Conservation (phyloP, 2,329 filamentous ascomycete species). For the Tolypocladium cylindrosporum region DNA sequence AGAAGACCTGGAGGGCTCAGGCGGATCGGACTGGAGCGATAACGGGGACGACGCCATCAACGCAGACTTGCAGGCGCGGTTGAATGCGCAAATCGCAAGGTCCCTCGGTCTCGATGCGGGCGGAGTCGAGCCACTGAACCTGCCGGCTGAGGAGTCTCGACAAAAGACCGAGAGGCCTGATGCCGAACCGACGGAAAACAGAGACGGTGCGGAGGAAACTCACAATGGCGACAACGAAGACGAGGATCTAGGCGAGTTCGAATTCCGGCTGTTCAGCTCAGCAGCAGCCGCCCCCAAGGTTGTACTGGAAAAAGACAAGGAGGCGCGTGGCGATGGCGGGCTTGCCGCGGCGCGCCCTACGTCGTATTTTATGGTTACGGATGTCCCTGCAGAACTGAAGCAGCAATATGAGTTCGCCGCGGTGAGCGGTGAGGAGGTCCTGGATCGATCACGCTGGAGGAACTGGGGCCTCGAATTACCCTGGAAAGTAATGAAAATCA, state of each 20-base stretch:
- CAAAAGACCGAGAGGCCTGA: background rate
- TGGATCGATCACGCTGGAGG: constrained; percentile 29
- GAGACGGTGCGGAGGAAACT: background rate
- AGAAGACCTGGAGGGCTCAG: constrained; percentile 37
- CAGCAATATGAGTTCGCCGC: constrained; percentile 34
- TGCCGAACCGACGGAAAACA: constrained; percentile 1
- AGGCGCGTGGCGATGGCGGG: constrained; percentile 24
- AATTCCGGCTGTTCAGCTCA: constrained; percentile 48
- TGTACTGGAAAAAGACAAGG: constrained; percentile 34
- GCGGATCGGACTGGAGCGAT: constrained; percentile 13
- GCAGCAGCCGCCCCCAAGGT: constrained; percentile 36
- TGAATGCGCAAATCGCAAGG: constrained; percentile 38
- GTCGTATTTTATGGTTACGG: constrained; percentile 37
- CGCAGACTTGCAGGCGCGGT: constrained; percentile 28
- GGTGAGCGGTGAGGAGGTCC: constrained; percentile 41
- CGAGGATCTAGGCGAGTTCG: constrained; percentile 31
- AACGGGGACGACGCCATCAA: constrained; percentile 22
- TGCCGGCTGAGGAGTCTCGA: background rate
- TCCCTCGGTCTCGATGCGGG: constrained; percentile 30
- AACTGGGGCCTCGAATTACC: constrained; percentile 51
- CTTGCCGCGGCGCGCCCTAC: constrained; percentile 26
- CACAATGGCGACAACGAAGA: constrained; percentile 13
- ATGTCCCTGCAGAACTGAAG: constrained; percentile 24
- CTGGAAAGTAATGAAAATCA: constrained; percentile 42
- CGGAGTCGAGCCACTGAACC: background rate